Percentiles rank a stretch among this genome's conserved stretches.
These are phyloP conservation scores for Tolypocladium inflatum DNA, from an alignment of 2,329 filamentous ascomycete species.

Conservation along the genomic window DNA sequence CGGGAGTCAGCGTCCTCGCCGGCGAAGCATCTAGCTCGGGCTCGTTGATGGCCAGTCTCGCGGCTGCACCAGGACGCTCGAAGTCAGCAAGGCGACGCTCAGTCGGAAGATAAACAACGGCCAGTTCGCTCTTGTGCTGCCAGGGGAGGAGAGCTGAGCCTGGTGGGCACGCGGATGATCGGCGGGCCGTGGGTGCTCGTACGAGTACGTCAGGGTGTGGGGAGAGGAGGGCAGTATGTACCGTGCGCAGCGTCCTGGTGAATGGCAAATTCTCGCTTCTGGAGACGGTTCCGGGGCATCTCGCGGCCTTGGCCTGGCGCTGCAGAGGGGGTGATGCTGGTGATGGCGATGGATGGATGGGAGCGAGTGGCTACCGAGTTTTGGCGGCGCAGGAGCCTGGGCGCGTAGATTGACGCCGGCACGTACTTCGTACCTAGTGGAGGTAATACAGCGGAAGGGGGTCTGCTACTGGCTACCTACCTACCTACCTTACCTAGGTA, in stretches of 20 bases:
- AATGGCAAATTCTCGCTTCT: slow-evolving; percentile 24
- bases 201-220: not conserved
- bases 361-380: not conserved
- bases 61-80: slow-evolving; percentile 4
- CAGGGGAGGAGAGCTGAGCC: not conserved
- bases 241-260: slow-evolving; percentile 16
- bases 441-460: not conserved
- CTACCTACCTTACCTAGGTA: too few relatives aligned
- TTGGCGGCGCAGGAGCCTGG: not conserved
- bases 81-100: not conserved
- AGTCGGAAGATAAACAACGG: not conserved
- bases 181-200: not conserved
- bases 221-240: not conserved
- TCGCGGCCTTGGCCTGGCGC: not conserved
- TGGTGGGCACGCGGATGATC: not conserved
- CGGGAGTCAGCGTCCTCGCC: slow-evolving; percentile 24
- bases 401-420: not conserved
- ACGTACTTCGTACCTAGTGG: not conserved
- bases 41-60: slow-evolving; percentile 9
- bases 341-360: not conserved
- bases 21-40: slow-evolving; percentile 19
- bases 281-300: slow-evolving; percentile 22
- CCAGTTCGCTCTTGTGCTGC: not conserved
- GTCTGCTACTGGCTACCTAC: too few relatives aligned
- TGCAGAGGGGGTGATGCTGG: not conserved